Evolutionary conservation across 2,329 filamentous ascomycete genomes (phyloP), one percentile per base, ranked within the genome.

Genomic region (Apiospora koreana): DNA sequence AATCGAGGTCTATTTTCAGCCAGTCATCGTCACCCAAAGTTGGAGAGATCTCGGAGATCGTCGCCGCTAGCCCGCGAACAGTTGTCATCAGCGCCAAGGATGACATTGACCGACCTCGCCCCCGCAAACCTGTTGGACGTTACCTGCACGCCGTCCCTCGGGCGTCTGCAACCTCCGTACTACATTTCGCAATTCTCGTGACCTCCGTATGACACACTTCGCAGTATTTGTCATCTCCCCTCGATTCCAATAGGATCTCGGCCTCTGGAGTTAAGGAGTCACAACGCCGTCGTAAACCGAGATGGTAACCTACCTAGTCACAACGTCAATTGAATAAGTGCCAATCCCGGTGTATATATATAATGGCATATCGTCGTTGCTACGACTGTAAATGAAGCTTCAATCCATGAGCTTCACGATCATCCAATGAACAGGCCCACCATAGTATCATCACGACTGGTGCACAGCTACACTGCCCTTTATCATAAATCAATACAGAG

Each of bases 21-120:
- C 54, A 62, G 54, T 62, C 54, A 62, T 62, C 28, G 31, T 38
- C 9, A 31, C 16, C 54, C 54, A 62, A 35, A 62, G 54, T 38
- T 62, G 54, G 54, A 38, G 54, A n/a, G 54, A 62, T 62, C 54
- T 62, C 18, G 54, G 54, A 62, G 54, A 62, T 62, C 54, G 54
- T 62, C 54, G 21, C 31, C 54, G 35, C 54, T 62, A 62, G 38
- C 18, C 54, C 54, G 21, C 54, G 54, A 38, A 38, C 3, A 62
- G 31, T 62, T n/a, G 31, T 62, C 54, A 62, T 62, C 31, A 28
- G 54, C 54, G 54, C 54, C 54, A 62, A 62, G 54, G 54, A 62
- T 62, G 54, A 62, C 54, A 62, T 62, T 38, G 54, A 9, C 54
- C 18, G 21, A n/a, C 43, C 21, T 21, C 43, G 18, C 45, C 50